A percentile compares a stretch with the other conserved stretches of the same genome.
phyloP scores from a whole-genome alignment of 768 basidiomycete species.

The Boletus tomentosulus region DNA sequence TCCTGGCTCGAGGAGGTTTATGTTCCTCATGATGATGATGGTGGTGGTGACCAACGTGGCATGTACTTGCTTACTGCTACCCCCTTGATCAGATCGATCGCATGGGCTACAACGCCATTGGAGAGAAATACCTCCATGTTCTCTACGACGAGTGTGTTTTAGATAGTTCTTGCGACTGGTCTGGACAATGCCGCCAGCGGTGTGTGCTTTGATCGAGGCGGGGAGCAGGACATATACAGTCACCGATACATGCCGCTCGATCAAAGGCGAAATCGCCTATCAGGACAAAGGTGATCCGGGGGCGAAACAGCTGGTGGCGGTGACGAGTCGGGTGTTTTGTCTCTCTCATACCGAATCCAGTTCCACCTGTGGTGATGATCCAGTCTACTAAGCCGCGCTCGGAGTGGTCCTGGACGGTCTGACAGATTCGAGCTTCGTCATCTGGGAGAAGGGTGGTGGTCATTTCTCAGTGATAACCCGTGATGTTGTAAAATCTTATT shows the following conservation, averaged over 20 bases:
- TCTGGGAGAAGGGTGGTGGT: constrained; percentile 59
- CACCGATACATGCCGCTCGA: constrained; percentile 65
- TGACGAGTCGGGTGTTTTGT: constrained; percentile 85
- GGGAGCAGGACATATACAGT: constrained; percentile 37
- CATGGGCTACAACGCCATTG: no score
- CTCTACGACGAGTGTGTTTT: constrained; percentile 55
- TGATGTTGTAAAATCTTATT: constrained; percentile 46
- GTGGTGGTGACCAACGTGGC: constrained; percentile 37
- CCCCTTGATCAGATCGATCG: constrained; percentile 29
- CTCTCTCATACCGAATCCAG: constrained; percentile 79
- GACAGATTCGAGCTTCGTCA: constrained; percentile 49
- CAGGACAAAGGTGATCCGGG: neutral
- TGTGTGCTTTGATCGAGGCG: no score
- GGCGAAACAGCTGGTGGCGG: neutral
- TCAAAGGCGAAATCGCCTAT: constrained; percentile 58
- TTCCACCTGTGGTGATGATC: constrained; percentile 84
- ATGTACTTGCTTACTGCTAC: constrained; percentile 59
- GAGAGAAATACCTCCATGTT: no score
- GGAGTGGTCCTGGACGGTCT: constrained; percentile 44
- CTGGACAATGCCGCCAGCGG: no score
- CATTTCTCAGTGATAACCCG: constrained; percentile 37
- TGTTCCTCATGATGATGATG: constrained; percentile 38
- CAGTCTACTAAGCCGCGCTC: constrained; percentile 50
- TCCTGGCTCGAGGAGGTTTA: no score
- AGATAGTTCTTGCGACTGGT: no score